A percentile compares a stretch with the other conserved stretches of the same genome.
Evolutionary conservation across 2,329 filamentous ascomycete genomes (phyloP).

Genomic region (Teratosphaeria destructans): DNA sequence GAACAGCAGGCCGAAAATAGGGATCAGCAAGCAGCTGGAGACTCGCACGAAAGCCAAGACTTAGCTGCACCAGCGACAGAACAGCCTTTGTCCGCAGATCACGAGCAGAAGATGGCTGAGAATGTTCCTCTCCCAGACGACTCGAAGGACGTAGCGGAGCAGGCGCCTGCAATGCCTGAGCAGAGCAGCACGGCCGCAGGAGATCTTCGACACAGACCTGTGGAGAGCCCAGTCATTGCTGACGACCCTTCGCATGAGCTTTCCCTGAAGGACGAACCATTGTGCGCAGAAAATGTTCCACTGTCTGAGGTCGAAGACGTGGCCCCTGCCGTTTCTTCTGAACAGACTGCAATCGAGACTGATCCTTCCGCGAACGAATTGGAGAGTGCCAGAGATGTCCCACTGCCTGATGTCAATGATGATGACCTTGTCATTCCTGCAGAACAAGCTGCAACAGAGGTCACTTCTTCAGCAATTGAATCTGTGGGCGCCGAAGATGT

Average conservation of each 20-base stretch:
- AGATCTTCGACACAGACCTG: background rate
- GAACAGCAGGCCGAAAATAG: constrained; percentile 13
- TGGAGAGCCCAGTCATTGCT: background rate
- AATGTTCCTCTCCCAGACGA: background rate
- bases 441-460: background rate
- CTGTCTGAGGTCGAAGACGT: background rate
- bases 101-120: background rate
- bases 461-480: background rate
- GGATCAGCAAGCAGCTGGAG: background rate
- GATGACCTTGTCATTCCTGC: background rate
- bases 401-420: background rate
- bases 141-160: background rate
- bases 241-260: background rate
- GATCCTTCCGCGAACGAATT: background rate
- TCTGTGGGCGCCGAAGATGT: background rate
- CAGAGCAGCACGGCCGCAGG: background rate
- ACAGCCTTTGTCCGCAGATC: background rate
- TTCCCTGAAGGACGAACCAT: background rate
- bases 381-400: background rate
- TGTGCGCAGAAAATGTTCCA: background rate
- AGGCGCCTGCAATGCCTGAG: background rate
- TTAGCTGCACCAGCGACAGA: background rate
- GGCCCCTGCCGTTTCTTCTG: background rate
- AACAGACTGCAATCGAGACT: background rate
- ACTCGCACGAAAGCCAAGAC: background rate